These are phyloP conservation scores for Climacium dendroides DNA, from an alignment of 225 moss, liverwort and hornwort species.

Conservation along the genomic window DNA sequence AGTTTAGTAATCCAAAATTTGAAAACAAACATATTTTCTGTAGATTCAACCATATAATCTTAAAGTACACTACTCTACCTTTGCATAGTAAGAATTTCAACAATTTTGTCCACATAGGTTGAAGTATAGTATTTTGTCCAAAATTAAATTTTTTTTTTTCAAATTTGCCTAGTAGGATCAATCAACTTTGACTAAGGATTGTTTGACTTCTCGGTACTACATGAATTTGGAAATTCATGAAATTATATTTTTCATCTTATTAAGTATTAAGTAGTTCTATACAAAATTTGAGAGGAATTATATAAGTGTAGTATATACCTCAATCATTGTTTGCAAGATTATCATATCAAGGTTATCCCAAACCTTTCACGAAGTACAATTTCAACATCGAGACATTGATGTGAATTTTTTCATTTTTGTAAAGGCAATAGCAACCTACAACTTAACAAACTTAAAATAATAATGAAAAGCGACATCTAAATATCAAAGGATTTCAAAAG, in stretches of 20 bases:
- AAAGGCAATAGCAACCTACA: neutral
- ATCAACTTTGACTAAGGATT: neutral
- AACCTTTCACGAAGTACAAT: fast-evolving
- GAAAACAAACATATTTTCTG: neutral
- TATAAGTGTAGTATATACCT: neutral
- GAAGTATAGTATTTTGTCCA: neutral
- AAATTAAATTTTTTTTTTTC: neutral
- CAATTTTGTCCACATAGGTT: fast-evolving
- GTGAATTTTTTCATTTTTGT: too few relatives aligned
- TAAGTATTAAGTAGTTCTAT: neutral
- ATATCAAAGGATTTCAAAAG: neutral
- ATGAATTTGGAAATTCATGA: neutral
- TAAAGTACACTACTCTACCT: neutral
- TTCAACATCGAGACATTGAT: neutral
- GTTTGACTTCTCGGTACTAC: fast-evolving
- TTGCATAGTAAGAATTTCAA: too few relatives aligned
- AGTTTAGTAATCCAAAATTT: neutral
- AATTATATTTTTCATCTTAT: neutral
- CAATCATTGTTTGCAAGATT: neutral
- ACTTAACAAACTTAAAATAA: too few relatives aligned
- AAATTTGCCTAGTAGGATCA: fast-evolving
- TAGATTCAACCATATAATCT: neutral
- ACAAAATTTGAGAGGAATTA: neutral
- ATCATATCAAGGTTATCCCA: neutral
- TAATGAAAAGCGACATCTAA: fast-evolving